These are phyloP conservation scores for Fusarium clavum DNA, from an alignment of 2,329 filamentous ascomycete genomes.

Conservation along the genomic window DNA sequence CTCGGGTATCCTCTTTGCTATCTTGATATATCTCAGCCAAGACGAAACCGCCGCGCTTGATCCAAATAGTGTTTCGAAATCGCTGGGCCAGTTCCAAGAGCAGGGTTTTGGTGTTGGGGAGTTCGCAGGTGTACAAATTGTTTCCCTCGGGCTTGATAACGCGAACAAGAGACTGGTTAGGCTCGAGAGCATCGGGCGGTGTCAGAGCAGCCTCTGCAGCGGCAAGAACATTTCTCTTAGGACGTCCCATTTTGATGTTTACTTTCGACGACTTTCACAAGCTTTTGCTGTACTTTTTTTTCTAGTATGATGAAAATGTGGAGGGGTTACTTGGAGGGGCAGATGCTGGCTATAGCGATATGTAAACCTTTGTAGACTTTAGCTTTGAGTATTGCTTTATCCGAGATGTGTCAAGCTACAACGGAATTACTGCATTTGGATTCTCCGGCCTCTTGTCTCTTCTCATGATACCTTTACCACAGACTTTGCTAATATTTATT, in stretches of 20 bases:
- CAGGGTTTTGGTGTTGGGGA: constrained; percentile 73
- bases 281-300: constrained; percentile 19
- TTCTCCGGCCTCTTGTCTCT: constrained; percentile 3
- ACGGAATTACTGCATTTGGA: constrained; percentile 30
- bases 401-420: neutral
- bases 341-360: constrained; percentile 33
- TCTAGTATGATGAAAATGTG: constrained; percentile 4
- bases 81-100: constrained; percentile 84
- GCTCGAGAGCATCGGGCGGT: constrained; percentile 68
- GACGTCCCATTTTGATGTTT: constrained; percentile 49
- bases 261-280: neutral
- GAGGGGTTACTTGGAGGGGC: constrained; percentile 40
- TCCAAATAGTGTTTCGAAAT: constrained; percentile 94
- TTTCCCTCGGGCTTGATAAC: constrained; percentile 88
- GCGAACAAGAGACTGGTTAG: constrained; percentile 76
- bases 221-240: constrained; percentile 79
- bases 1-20: constrained; percentile 78
- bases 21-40: constrained; percentile 76
- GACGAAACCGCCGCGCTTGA: constrained; percentile 89
- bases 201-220: constrained; percentile 77
- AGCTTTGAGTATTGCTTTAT: constrained; percentile 19
- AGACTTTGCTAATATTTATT: neutral
- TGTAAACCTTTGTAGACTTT: constrained; percentile 1
- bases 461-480: neutral
- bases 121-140: constrained; percentile 83